Conservation (phyloP, 108 stramenopile species). For the Cyclotella sp. region DNA sequence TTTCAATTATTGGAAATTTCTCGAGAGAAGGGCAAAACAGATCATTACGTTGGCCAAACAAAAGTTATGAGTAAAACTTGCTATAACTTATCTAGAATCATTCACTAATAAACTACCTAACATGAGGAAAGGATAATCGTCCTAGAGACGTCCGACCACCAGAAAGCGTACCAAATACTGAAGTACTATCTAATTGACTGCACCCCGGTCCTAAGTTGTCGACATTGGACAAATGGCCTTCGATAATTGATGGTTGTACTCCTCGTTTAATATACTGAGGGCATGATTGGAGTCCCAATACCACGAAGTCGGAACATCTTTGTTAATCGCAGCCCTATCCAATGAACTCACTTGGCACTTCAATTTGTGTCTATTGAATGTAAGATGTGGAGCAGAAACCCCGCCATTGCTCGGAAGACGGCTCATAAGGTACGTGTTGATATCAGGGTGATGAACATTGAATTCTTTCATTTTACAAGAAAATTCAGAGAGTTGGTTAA, state of each 20-base stretch:
- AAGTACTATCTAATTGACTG: too few species aligned
- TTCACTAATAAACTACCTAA: too few species aligned
- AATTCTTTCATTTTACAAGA: neutral
- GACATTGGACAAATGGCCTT: constrained; percentile 11
- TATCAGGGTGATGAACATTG: too few species aligned
- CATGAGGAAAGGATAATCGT: too few species aligned
- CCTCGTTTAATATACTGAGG: constrained; percentile 16
- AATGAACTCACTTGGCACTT: neutral
- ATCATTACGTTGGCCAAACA: too few species aligned
- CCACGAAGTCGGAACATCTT: constrained; percentile 14
- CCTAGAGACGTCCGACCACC: too few species aligned
- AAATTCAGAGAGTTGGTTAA: neutral
- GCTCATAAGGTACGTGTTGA: neutral
- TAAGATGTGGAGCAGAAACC: neutral
- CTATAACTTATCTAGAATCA: too few species aligned
- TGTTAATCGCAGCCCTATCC: constrained; percentile 8
- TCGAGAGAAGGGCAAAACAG: too few species aligned
- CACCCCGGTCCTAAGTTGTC: too few species aligned
- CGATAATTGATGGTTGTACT: constrained; percentile 14
- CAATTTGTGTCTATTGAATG: neutral
- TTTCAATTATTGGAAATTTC: too few species aligned
- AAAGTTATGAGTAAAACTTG: too few species aligned
- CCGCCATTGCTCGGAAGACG: neutral
- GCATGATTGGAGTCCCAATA: constrained; percentile 19
- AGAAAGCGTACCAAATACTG: too few species aligned